Percentiles rank a stretch among this genome's conserved stretches.
phyloP scores from a whole-genome alignment of 1,284 basidiomycete genomes.

The Coniferiporia sulphurascens region DNA sequence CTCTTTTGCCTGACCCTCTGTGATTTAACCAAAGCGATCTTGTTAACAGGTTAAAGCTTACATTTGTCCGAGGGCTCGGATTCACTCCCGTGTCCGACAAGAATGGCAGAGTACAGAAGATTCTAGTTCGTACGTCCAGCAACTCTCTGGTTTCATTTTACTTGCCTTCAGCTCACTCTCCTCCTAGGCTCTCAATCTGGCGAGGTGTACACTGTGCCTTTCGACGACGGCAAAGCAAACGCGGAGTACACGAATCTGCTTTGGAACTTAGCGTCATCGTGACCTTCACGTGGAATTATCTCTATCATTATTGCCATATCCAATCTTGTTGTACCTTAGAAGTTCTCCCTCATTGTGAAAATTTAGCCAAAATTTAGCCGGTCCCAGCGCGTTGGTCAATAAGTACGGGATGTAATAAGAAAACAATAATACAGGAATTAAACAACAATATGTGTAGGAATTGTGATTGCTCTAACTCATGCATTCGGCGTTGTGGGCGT shows the following conservation, averaged over 20 bases:
- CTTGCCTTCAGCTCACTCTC: constrained; percentile 1
- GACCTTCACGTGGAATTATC: constrained; percentile 19
- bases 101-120: constrained; percentile 45
- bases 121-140: constrained; percentile 60
- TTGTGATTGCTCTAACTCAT: background rate
- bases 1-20: constrained; percentile 6
- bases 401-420: background rate
- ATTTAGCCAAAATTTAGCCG: too few species aligned
- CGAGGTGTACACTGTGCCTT: constrained; percentile 46
- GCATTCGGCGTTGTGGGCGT: background rate
- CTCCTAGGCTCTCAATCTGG: constrained; percentile 52
- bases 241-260: constrained; percentile 37
- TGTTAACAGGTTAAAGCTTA: constrained; percentile 50
- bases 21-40: background rate
- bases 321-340: background rate
- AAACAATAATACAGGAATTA: background rate
- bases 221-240: constrained; percentile 28
- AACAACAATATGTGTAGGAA: background rate
- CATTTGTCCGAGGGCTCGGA: constrained; percentile 63
- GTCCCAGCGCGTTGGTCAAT: background rate
- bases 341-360: too few species aligned
- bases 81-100: constrained; percentile 60
- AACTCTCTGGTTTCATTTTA: background rate
- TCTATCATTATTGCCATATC: background rate
- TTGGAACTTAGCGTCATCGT: constrained; percentile 57